phyloP scores from a whole-genome alignment of 75 land plant genomes.

The Ceratopteris richardii region DNA sequence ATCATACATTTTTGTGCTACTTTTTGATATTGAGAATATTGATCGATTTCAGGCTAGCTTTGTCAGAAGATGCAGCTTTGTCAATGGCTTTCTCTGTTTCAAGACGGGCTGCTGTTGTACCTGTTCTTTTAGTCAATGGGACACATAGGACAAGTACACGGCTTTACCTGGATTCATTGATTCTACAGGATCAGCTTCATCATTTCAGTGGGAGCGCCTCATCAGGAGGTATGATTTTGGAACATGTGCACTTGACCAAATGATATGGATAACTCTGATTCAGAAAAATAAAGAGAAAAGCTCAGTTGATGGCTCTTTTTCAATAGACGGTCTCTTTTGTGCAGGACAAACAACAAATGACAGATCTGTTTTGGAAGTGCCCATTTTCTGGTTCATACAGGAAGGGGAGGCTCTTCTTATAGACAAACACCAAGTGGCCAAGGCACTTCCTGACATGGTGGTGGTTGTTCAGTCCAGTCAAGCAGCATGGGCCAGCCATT shows the following conservation, averaged over 20 bases:
- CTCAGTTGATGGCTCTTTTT: too few relatives aligned
- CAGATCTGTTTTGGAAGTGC: constrained; percentile 76
- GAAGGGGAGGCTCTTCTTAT: constrained; percentile 63
- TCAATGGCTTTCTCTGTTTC: constrained; percentile 96
- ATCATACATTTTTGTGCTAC: too few relatives aligned
- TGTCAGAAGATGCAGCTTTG: constrained; percentile 92
- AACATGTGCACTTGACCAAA: too few relatives aligned
- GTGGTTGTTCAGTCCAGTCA: constrained; percentile 80
- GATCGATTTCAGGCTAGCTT: constrained; percentile 43
- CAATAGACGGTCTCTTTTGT: not conserved
- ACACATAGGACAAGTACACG: constrained; percentile 73
- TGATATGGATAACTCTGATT: too few relatives aligned
- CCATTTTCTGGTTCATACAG: constrained; percentile 94
- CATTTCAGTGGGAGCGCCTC: constrained; percentile 54
- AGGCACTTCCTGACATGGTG: constrained; percentile 92
- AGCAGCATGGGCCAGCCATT: constrained; percentile 84
- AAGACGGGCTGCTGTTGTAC: constrained; percentile 88
- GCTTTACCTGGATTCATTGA: constrained; percentile 87
- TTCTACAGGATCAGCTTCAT: constrained; percentile 86
- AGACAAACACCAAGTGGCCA: constrained; percentile 93
- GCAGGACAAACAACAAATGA: constrained; percentile 16
- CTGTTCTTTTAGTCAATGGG: constrained; percentile 84
- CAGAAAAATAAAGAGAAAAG: too few relatives aligned
- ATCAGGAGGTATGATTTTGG: constrained; percentile 44
- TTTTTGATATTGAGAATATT: not conserved